Percentiles rank a stretch among this genome's conserved stretches.
Evolutionary conservation across 345 rosid species (phyloP).

Genomic region (Ailanthus altissimus): DNA sequence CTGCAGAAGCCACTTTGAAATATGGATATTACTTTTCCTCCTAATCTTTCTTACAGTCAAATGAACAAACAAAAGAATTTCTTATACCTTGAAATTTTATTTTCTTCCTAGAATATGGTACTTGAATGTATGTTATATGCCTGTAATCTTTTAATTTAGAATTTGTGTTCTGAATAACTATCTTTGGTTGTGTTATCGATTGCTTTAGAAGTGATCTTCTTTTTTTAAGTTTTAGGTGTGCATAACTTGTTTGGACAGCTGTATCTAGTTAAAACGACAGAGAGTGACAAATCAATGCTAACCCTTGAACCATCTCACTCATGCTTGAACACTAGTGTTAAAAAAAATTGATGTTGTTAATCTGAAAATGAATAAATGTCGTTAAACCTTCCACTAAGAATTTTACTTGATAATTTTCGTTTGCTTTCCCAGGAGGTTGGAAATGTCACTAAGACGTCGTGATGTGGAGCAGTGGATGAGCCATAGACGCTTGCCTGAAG

Average conservation of each 20-base stretch:
- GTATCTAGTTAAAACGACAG: not conserved
- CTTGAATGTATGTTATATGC: not conserved
- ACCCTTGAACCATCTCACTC: not conserved
- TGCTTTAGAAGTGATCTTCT: not conserved
- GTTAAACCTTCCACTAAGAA: not conserved
- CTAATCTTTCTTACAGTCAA: not conserved
- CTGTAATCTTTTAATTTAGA: not conserved
- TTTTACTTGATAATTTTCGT: slow-evolving; percentile 18
- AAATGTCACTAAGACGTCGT: slow-evolving; percentile 81
- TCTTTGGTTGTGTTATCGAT: not conserved
- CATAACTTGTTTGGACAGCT: not conserved
- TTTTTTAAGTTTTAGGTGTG: not conserved
- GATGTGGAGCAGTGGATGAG: slow-evolving; percentile 98
- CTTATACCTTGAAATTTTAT: not conserved
- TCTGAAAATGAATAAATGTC: not conserved
- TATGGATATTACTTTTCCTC: not conserved
- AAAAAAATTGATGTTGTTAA: not conserved
- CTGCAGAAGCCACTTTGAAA: not conserved
- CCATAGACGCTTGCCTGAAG: slow-evolving; percentile 72
- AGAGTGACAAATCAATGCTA: not conserved
- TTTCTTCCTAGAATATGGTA: not conserved
- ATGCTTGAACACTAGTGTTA: not conserved
- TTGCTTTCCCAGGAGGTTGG: slow-evolving; percentile 58
- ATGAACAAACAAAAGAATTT: not conserved
- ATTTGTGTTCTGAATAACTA: not conserved